Conservation (phyloP, 306 rosid species). For the Dalbergia cultrata region DNA sequence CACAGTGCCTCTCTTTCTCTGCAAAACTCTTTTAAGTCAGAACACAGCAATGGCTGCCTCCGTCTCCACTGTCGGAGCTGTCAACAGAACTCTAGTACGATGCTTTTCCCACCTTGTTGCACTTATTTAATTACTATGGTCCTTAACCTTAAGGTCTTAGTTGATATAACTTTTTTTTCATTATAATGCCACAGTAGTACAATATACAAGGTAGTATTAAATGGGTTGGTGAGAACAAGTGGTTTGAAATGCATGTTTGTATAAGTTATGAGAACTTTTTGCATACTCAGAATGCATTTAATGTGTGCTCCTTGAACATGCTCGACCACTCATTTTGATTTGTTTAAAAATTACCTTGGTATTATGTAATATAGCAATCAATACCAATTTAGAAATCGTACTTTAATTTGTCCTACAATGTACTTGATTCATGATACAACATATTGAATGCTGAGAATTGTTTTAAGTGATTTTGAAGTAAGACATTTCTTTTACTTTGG, state of each 20-base stretch:
- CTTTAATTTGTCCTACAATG: background rate
- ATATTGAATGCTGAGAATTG: background rate
- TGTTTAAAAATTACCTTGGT: background rate
- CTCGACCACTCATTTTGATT: no score
- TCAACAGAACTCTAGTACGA: conserved; percentile 76
- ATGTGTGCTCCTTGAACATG: no score
- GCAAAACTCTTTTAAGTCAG: background rate
- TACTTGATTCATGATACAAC: conserved; percentile 10
- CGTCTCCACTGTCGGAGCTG: conserved; percentile 80
- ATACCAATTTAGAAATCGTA: background rate
- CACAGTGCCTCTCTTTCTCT: background rate
- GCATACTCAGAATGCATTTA: no score
- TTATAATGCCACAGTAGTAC: no score
- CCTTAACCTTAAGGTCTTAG: background rate
- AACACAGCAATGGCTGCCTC: conserved; percentile 76
- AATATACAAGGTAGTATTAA: no score
- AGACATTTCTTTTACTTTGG: background rate
- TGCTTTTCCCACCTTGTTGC: conserved; percentile 24
- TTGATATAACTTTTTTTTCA: no score
- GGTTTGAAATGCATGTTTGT: conserved; percentile 17
- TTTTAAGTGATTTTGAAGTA: background rate
- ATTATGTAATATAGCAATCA: background rate
- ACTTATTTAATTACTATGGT: background rate
- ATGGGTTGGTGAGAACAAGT: background rate
- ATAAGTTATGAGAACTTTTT: background rate